phyloP scores from a whole-genome alignment of 1,139 yeast species.

The Yamadazyma diddensiae region DNA sequence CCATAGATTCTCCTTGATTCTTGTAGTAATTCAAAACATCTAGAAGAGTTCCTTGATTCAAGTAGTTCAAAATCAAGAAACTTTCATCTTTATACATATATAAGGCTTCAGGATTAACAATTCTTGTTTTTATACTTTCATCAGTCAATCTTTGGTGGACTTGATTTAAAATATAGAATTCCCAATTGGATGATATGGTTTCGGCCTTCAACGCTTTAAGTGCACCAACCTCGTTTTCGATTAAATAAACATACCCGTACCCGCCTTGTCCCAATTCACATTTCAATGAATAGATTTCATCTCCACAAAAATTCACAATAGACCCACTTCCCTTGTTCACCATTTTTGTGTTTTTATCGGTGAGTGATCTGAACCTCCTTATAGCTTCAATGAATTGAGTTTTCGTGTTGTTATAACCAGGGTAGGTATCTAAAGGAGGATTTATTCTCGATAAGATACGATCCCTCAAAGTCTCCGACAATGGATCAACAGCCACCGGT shows the following conservation, averaged over 20 bases:
- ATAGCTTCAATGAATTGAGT: slow-evolving; percentile 17
- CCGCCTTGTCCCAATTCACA: slow-evolving; percentile 78
- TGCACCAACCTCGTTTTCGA: slow-evolving; percentile 60
- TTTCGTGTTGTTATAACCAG: slow-evolving; percentile 23
- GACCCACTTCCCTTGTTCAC: slow-evolving; percentile 39
- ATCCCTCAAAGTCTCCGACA: slow-evolving; percentile 22
- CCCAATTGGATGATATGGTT: slow-evolving; percentile 75
- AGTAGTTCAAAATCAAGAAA: slow-evolving; percentile 66
- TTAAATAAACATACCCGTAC: slow-evolving; percentile 72
- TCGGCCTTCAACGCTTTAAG: slow-evolving; percentile 73
- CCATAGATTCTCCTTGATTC: slow-evolving; percentile 33
- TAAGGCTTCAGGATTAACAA: slow-evolving; percentile 49
- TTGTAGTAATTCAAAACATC: slow-evolving; percentile 61
- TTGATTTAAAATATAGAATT: slow-evolving; percentile 66
- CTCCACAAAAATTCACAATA: slow-evolving; percentile 48
- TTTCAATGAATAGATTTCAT: slow-evolving; percentile 54
- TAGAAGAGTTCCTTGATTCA: slow-evolving; percentile 70
- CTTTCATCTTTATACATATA: slow-evolving; percentile 70
- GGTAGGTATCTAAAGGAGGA: slow-evolving; percentile 26
- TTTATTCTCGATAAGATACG: slow-evolving; percentile 22
- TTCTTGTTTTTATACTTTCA: slow-evolving; percentile 10
- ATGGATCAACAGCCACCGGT: slow-evolving; percentile 28
- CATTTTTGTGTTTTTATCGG: slow-evolving; percentile 31
- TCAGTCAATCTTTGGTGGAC: slow-evolving; percentile 38
- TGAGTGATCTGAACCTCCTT: slow-evolving; percentile 33